phyloP scores from a whole-genome alignment of 2,329 filamentous ascomycete genomes.

The Grosmannia penicillata region DNA sequence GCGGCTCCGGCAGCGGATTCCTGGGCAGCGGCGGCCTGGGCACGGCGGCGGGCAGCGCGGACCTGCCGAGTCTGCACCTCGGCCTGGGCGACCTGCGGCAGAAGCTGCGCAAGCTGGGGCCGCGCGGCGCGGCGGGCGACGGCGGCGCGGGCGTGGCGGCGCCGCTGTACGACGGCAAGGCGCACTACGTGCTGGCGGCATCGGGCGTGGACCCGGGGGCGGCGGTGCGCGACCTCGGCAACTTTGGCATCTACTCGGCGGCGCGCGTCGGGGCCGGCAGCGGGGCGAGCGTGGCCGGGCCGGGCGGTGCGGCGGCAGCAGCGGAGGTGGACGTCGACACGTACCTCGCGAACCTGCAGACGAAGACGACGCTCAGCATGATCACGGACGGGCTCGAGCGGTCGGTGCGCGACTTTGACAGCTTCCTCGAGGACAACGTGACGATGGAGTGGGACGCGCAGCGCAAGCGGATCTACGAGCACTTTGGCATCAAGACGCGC shows the following conservation, averaged over 20 bases:
- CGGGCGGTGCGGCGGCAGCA: conserved; percentile 9
- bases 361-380: conserved; percentile 81
- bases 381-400: conserved; percentile 82
- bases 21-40: not conserved
- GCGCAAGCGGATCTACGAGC: conserved; percentile 83
- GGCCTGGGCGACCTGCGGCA: conserved; percentile 83
- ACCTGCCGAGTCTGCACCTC: conserved; percentile 79
- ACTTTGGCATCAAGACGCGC: conserved; percentile 70
- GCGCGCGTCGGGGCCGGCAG: conserved; percentile 7
- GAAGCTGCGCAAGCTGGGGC: conserved; percentile 64
- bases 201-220: conserved; percentile 82
- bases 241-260: conserved; percentile 43
- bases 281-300: not conserved
- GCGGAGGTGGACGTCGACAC: conserved; percentile 56
- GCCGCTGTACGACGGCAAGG: conserved; percentile 43
- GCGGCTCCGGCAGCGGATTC: not conserved
- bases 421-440: conserved; percentile 86
- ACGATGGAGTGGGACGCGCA: conserved; percentile 94
- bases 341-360: conserved; percentile 74
- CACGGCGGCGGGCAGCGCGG: conserved; percentile 49
- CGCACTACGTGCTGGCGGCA: conserved; percentile 81
- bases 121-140: conserved; percentile 25
- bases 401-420: conserved; percentile 82
- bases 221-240: conserved; percentile 74
- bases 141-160: conserved; percentile 17